Percentiles rank a stretch among this genome's conserved stretches.
Evolutionary conservation across 768 basidiomycete species (phyloP).

Genomic region (Calvatia gigantea): DNA sequence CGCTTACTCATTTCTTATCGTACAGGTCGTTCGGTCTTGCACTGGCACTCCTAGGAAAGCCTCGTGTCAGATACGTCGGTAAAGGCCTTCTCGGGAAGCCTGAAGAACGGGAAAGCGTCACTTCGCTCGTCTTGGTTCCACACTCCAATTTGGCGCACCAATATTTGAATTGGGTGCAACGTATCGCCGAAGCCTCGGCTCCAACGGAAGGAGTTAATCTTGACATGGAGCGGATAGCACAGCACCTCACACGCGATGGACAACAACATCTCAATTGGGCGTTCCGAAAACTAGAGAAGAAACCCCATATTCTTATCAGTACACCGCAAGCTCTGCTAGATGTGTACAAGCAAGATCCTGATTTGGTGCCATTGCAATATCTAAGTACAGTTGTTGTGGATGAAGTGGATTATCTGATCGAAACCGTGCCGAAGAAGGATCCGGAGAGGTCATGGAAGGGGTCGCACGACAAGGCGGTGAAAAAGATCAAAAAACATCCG

Average conservation of each 20-base stretch:
- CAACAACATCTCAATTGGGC: conserved; percentile 35
- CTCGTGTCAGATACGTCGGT: conserved; percentile 26
- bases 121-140: conserved; percentile 64
- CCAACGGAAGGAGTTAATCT: conserved; percentile 26
- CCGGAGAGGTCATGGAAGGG: conserved; percentile 33
- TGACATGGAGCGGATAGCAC: conserved; percentile 33
- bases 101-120: conserved; percentile 30
- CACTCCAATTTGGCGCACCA: conserved; percentile 73
- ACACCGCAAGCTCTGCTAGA: conserved; percentile 71
- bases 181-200: conserved; percentile 35
- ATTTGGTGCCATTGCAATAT: conserved; percentile 39
- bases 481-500: conserved; percentile 49
- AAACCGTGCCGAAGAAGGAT: conserved; percentile 42
- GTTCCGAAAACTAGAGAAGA: conserved; percentile 33
- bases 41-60: conserved; percentile 61
- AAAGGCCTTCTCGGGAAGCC: conserved; percentile 17
- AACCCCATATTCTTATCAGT: conserved; percentile 67
- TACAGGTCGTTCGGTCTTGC: conserved; percentile 70
- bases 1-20: background rate
- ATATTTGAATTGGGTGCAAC: conserved; percentile 60
- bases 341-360: conserved; percentile 39
- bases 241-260: conserved; percentile 61
- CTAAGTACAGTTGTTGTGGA: conserved; percentile 67
- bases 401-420: conserved; percentile 72
- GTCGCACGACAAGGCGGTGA: conserved; percentile 33